Evolutionary conservation across 2,329 filamentous ascomycete genomes (phyloP).

Genomic region (Fonsecaea pedrosoi): DNA sequence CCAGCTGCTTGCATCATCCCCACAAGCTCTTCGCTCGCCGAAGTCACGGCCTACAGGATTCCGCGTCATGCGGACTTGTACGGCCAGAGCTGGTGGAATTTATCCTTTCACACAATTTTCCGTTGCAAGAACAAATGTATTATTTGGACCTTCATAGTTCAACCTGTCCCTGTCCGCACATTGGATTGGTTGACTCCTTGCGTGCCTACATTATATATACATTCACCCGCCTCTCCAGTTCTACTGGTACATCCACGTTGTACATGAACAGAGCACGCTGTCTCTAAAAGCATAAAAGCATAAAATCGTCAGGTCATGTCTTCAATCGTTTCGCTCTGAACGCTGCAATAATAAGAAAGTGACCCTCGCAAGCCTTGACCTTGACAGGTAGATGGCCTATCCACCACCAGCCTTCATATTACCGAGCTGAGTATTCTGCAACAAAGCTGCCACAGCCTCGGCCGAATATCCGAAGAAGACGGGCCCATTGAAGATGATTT

Average conservation of each 20-base stretch:
- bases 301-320: constrained; percentile 23
- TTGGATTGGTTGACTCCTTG: constrained; percentile 42
- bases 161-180: constrained; percentile 32
- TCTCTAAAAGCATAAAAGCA: constrained; percentile 2
- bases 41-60: constrained; percentile 35
- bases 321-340: constrained; percentile 32
- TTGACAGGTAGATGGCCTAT: background rate
- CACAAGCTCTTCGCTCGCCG: constrained; percentile 38
- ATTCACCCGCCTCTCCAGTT: too few species aligned
- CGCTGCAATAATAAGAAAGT: constrained; percentile 30
- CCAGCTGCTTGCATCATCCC: constrained; percentile 39
- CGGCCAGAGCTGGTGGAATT: constrained; percentile 38
- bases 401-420: constrained; percentile 9
- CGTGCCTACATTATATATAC: constrained; percentile 36
- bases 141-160: constrained; percentile 41
- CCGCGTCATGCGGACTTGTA: constrained; percentile 36
- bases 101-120: constrained; percentile 33
- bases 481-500: constrained; percentile 88
- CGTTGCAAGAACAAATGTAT: constrained; percentile 37
- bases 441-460: constrained; percentile 78
- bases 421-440: constrained; percentile 56
- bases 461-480: constrained; percentile 92
- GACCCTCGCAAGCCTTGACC: background rate
- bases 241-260: background rate
- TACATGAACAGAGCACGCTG: constrained; percentile 8